Base-by-base conservation (phyloP, 176 grass and related monocot species). In the Urochloa ruziziensis region DNA sequence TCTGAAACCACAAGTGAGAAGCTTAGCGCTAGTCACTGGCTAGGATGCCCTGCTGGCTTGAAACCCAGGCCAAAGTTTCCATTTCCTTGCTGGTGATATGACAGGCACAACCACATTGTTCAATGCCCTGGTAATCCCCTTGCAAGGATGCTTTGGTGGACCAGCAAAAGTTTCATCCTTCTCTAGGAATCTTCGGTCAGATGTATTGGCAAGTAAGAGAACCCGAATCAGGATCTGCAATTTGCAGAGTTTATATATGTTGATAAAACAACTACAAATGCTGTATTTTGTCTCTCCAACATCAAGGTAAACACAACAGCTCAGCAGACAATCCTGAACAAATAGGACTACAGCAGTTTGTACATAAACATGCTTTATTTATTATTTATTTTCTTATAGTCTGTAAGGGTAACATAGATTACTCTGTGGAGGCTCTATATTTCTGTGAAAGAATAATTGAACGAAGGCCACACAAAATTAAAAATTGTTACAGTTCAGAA, bases 401-500 rank as follows among this genome's bases (percentile, higher is more conserved):
- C 16, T 44, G 36, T 30, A 59, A 12, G 5, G 5, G 3, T 76
- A 59, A 69, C 39, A 77, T 4, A 32, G 6, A 81, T 47, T 30
- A 62, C 70, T 62, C 18, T 49, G 35, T 51, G 21, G 2, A 15
- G 10, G 12, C 27, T 17, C 3, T 5, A 5, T 3, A 67, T 35
- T 21, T 48, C 24, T 70, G 19, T 57, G 14, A 36, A 25, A 79
- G 35, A 27, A 15, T 29, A 79, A 60, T 35, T 17, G 29, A 69
- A 61, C 10, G 18, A 65, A 65, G 17, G 2, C 6, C 39, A 37
- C 11, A 32, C n/a, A 18, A 43, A 51, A 21, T 12, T 24, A 62
- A 57, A 46, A 19, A 71, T 65, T 63, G 63, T 39, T 82, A 82
- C 56, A 79, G 19, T 9, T 16, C 23, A 28, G 56, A 75, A 84